Evolutionary conservation across 1,139 yeast genomes (phyloP).

Genomic region (Pichia sp.): DNA sequence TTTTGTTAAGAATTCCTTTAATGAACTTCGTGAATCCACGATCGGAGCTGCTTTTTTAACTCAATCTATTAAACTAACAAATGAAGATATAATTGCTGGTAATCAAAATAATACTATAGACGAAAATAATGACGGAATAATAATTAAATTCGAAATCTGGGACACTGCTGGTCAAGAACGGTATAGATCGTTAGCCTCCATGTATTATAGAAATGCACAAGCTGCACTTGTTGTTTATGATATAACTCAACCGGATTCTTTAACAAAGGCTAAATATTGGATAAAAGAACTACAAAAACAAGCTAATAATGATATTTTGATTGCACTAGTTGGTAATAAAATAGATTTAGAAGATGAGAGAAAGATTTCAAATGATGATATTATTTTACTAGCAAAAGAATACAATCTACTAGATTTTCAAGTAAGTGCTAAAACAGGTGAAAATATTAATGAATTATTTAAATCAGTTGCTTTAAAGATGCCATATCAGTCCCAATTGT

Average conservation of each 20-base stretch:
- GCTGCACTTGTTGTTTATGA: constrained; percentile 80
- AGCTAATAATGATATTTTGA: constrained; percentile 75
- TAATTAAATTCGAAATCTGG: constrained; percentile 69
- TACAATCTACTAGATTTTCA: constrained; percentile 79
- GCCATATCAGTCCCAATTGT: constrained; percentile 29
- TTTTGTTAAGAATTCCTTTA: constrained; percentile 91
- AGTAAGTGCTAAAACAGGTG: constrained; percentile 90
- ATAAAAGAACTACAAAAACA: constrained; percentile 90
- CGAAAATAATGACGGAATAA: constrained; percentile 2
- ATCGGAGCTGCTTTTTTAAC: constrained; percentile 97
- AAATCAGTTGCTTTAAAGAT: constrained; percentile 72
- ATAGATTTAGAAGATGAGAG: constrained; percentile 58
- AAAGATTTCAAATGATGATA: constrained; percentile 48
- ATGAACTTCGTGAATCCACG: constrained; percentile 89
- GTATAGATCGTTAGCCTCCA: constrained; percentile 75
- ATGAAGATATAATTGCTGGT: neutral
- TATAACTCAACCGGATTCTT: constrained; percentile 59
- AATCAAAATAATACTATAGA: neutral
- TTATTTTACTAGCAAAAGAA: constrained; percentile 58
- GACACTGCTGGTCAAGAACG: constrained; percentile 89
- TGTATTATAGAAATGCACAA: constrained; percentile 81
- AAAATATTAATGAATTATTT: constrained; percentile 75
- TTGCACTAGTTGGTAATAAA: constrained; percentile 81
- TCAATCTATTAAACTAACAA: constrained; percentile 60
- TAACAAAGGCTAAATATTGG: constrained; percentile 92